Conservation (phyloP, 495 filamentous ascomycete genomes). For the Penicillium chermesinum region DNA sequence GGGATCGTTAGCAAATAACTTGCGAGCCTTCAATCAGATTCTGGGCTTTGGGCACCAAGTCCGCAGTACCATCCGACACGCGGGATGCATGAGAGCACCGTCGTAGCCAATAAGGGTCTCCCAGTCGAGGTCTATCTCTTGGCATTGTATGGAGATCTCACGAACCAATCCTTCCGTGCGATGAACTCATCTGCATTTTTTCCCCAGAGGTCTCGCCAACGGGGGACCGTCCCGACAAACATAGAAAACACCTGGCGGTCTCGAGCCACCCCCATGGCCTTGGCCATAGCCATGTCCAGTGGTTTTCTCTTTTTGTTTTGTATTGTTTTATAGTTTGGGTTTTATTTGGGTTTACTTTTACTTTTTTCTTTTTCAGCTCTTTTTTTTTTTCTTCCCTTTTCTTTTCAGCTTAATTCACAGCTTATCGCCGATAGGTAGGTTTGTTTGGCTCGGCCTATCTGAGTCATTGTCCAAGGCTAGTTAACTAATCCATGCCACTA, state of each 20-base stretch:
- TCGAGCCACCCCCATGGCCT: background rate
- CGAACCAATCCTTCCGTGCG: background rate
- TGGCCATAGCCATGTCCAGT: background rate
- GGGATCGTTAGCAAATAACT: constrained; percentile 2
- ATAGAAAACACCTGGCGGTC: background rate
- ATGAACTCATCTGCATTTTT: background rate
- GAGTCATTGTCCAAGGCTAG: background rate
- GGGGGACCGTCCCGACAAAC: background rate
- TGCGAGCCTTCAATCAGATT: background rate
- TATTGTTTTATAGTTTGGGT: too few species aligned
- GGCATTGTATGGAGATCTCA: background rate
- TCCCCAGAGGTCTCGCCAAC: too few species aligned
- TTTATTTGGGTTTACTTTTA: too few species aligned
- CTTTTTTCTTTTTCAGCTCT: too few species aligned
- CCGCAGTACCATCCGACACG: background rate
- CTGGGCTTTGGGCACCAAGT: constrained; percentile 5
- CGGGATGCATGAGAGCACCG: background rate
- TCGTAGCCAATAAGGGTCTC: background rate
- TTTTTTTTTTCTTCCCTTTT: too few species aligned
- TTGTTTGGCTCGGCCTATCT: background rate
- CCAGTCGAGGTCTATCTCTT: too few species aligned
- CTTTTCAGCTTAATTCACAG: too few species aligned
- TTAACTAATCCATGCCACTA: background rate
- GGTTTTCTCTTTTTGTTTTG: too few species aligned
- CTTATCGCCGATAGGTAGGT: too few species aligned